Base-by-base conservation (phyloP, 2,329 filamentous ascomycete species). In the Epicoccum nigrum region DNA sequence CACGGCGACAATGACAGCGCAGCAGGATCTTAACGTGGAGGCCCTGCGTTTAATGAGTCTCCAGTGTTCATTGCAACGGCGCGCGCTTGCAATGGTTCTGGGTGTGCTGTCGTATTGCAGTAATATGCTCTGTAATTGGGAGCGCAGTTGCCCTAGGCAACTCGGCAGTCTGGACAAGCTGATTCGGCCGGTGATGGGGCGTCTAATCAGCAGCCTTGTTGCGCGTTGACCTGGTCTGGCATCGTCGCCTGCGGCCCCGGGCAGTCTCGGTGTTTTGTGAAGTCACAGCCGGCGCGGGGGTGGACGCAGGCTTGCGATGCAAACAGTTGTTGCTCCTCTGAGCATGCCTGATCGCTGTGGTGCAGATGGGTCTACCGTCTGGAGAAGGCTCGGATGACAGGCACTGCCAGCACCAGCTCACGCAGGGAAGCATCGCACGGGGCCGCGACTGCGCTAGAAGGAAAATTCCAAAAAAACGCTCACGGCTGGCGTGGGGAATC, bases 61-160 rank as follows among this genome's bases (percentile, higher is more conserved):
- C 51, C 45, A 50, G 51, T 49, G 41, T 54, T 50, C 39, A 48
- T 48, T 45, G 44, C 50, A 48, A 20, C 45, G 45, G 51, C 41
- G 41, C 45, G 45, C 45, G 51, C 51, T 50, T 45, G 37, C 37
- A 45, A 39, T 39, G 17, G 40, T 42, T 49, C 41, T 46, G 45
- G 51, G 34, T 23, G 41, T 42, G 31, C 40, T 44, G 19, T 54
- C 44, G 45, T 54, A 54, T 54, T 49, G 50, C 45, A 28, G 50
- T 47, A 47, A 49, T 46, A 46, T 47, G n/a, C 32, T 43, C 37
- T 49, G 51, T 54, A 50, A 54, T 54, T 54, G 51, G 42, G 15
- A 54, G 42, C 37, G 15, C 32, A 23, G 51, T 54, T 54, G 51
- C 51, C 51, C 51, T 50, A 46, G 51, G 51, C 51, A 54, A 54